phyloP scores from a whole-genome alignment of 2,329 filamentous ascomycete genomes.

The Aspergillus sp. region DNA sequence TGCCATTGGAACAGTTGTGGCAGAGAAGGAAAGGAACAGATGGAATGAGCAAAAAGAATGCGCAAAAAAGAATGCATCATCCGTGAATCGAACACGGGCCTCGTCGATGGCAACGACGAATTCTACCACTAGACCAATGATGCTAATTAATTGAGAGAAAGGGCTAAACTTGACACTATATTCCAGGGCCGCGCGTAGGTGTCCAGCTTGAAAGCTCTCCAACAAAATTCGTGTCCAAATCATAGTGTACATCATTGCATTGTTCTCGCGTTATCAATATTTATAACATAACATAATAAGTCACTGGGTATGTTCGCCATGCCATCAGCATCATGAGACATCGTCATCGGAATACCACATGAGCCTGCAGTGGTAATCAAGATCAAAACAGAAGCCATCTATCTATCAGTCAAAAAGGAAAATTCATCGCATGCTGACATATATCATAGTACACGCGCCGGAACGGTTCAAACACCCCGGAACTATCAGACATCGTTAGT shows the following conservation, averaged over 20 bases:
- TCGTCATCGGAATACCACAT: constrained; percentile 27
- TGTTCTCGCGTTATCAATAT: not conserved
- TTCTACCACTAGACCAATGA: constrained; percentile 49
- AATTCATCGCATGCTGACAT: not conserved
- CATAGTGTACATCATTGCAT: not conserved
- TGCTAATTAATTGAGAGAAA: constrained; percentile 21
- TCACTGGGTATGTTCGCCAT: not conserved
- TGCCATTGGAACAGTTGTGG: not conserved
- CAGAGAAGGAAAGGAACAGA: too few species aligned
- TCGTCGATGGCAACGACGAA: constrained; percentile 48
- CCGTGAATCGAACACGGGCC: constrained; percentile 50
- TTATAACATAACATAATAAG: not conserved
- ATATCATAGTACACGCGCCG: constrained; percentile 1
- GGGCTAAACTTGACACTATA: not conserved
- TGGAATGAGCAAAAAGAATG: not conserved
- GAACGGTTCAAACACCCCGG: constrained; percentile 48
- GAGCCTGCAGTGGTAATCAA: constrained; percentile 31
- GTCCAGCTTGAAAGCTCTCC: too few species aligned
- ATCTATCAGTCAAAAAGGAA: constrained; percentile 13
- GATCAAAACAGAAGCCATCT: constrained; percentile 1
- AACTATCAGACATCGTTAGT: constrained; percentile 40
- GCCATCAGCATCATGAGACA: constrained; percentile 15
- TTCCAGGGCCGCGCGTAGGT: too few species aligned
- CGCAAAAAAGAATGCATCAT: constrained; percentile 37
- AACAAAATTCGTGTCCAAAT: not conserved